Evolutionary conservation across 768 basidiomycete species (phyloP).

Genomic region (Mycena latifolia): DNA sequence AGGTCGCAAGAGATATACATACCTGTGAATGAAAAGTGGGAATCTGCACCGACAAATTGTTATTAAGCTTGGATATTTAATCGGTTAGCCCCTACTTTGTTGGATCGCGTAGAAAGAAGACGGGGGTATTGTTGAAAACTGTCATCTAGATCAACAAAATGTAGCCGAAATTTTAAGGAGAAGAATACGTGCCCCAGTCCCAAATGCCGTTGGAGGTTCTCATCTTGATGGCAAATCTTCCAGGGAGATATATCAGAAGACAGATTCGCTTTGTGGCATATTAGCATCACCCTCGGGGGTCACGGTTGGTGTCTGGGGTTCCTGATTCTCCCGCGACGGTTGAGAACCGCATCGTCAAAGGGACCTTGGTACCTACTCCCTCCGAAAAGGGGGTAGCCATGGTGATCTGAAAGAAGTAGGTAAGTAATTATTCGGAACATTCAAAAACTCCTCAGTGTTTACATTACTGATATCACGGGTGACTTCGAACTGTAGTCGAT

Average conservation of each 20-base stretch:
- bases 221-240: constrained; percentile 34
- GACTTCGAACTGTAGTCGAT: constrained; percentile 29
- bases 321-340: constrained; percentile 34
- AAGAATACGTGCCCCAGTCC: constrained; percentile 29
- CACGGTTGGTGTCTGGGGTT: constrained; percentile 33
- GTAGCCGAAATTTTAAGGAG: not conserved
- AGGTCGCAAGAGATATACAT: not conserved
- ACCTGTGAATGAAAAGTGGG: constrained; percentile 35
- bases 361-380: constrained; percentile 33
- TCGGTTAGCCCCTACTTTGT: constrained; percentile 21
- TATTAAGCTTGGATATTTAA: not conserved
- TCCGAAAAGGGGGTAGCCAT: constrained; percentile 35
- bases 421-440: not conserved
- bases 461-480: constrained; percentile 34
- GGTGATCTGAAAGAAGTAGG: constrained; percentile 23
- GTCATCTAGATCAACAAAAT: not conserved
- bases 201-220: constrained; percentile 32
- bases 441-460: not conserved
- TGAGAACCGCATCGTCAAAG: constrained; percentile 31
- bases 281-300: constrained; percentile 28
- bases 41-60: constrained; percentile 10
- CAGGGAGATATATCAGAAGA: not conserved
- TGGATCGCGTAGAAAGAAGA: constrained; percentile 33
- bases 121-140: constrained; percentile 36
- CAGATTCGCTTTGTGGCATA: not conserved